Percentiles rank a stretch among this genome's conserved stretches.
These are phyloP conservation scores for Cladophialophora immunda DNA, from an alignment of 2,329 filamentous ascomycete genomes.

Conservation along the genomic window DNA sequence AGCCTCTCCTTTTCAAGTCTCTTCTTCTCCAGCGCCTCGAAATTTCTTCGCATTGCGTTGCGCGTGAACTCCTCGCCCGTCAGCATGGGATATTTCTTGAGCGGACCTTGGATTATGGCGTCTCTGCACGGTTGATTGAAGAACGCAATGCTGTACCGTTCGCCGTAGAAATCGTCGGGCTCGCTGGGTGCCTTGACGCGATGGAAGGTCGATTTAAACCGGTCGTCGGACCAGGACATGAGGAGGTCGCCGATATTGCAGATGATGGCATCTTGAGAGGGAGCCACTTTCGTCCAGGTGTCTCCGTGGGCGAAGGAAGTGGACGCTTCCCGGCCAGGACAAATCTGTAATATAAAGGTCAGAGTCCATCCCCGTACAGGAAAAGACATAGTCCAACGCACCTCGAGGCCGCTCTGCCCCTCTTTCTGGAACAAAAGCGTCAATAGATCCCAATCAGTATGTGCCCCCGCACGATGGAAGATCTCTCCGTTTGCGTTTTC, in stretches of 20 bases:
- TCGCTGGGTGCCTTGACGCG: conserved; percentile 69
- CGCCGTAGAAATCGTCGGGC: conserved; percentile 63
- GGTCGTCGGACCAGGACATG: conserved; percentile 63
- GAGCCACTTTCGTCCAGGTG: conserved; percentile 69
- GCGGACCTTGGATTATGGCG: conserved; percentile 66
- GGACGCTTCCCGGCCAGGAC: conserved; percentile 61
- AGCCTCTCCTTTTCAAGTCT: conserved; percentile 20
- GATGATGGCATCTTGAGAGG: conserved; percentile 61
- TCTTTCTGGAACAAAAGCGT: conserved; percentile 70
- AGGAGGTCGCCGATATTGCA: conserved; percentile 73
- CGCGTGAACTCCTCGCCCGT: conserved; percentile 69
- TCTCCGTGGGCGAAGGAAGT: conserved; percentile 68
- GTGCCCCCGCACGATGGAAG: conserved; percentile 64
- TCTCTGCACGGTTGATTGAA: conserved; percentile 71
- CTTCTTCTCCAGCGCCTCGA: conserved; percentile 55
- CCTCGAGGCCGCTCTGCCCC: conserved; percentile 64
- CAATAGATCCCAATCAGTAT: conserved; percentile 70
- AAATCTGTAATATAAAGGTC: conserved; percentile 21
- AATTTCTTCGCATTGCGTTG: conserved; percentile 65
- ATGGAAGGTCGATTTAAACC: conserved; percentile 73
- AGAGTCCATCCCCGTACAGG: background rate
- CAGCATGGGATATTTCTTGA: conserved; percentile 68
- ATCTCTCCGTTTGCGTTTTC: conserved; percentile 29
- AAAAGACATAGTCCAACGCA: background rate
- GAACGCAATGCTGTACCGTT: conserved; percentile 71